Evolutionary conservation across 495 filamentous ascomycete species (phyloP).

Genomic region (Penicillium paradoxum): DNA sequence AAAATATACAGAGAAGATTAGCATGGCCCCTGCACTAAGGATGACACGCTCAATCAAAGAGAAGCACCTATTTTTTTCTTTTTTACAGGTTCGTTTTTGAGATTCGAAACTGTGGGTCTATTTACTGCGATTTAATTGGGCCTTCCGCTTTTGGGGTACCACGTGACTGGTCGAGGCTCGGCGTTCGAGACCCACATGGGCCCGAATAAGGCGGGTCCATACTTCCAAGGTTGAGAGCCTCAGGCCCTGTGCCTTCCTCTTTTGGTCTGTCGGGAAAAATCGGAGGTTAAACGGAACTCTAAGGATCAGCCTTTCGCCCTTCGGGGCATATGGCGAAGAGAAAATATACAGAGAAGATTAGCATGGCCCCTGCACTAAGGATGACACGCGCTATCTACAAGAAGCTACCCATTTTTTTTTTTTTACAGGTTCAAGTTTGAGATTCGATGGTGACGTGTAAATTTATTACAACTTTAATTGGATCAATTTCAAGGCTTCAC

Average conservation of each 20-base stretch:
- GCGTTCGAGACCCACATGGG: neutral
- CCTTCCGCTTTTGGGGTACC: neutral
- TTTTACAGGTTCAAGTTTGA: too few relatives aligned
- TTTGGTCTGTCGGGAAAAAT: too few relatives aligned
- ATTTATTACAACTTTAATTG: too few relatives aligned
- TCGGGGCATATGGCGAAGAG: conserved; percentile 29
- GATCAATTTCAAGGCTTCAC: too few relatives aligned
- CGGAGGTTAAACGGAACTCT: neutral
- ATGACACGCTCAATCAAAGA: conserved; percentile 99
- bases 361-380: conserved; percentile 99
- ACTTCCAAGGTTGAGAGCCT: too few relatives aligned
- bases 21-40: conserved; percentile 99
- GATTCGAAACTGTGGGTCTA: neutral
- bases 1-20: conserved; percentile 92
- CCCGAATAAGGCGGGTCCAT: too few relatives aligned
- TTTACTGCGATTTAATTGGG: neutral
- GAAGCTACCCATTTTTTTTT: too few relatives aligned
- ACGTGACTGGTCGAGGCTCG: neutral
- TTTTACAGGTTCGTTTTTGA: neutral
- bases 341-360: conserved; percentile 93
- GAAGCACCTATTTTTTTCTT: conserved; percentile 66
- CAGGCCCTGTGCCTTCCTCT: too few relatives aligned
- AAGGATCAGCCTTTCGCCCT: neutral
- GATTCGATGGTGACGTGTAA: too few relatives aligned
- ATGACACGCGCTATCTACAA: conserved; percentile 68